A percentile compares a stretch with the other conserved stretches of the same genome.
These are phyloP conservation scores for Diaporthe sp. DNA, from an alignment of 2,329 filamentous ascomycete genomes.

Conservation along the genomic window DNA sequence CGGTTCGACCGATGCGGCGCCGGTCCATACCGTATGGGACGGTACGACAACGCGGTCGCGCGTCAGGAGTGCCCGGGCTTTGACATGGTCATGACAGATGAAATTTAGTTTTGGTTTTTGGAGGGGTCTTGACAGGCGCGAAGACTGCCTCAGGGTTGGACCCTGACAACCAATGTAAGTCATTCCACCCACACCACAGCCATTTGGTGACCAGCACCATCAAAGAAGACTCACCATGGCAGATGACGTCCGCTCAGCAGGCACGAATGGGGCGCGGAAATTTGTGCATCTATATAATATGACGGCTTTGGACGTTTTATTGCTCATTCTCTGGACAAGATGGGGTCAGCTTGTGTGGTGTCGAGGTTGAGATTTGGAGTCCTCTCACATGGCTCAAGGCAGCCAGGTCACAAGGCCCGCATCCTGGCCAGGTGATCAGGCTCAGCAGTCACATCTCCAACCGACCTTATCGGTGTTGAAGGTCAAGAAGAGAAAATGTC, in stretches of 20 bases:
- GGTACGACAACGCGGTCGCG: background rate
- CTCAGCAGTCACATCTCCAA: constrained; percentile 31
- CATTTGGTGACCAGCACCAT: too few relatives aligned
- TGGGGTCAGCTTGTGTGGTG: background rate
- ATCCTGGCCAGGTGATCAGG: constrained; percentile 16
- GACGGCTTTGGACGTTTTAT: background rate
- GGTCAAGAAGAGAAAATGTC: background rate
- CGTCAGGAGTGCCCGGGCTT: background rate
- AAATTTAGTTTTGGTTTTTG: background rate
- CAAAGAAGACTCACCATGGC: background rate
- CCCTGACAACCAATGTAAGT: background rate
- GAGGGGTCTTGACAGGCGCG: too few relatives aligned
- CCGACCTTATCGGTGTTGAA: background rate
- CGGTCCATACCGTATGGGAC: background rate
- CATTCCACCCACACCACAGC: too few relatives aligned
- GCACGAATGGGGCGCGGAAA: background rate
- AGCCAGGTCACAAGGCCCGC: constrained; percentile 20
- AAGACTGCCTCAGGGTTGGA: background rate
- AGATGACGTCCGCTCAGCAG: background rate
- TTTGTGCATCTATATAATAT: too few relatives aligned
- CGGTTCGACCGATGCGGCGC: constrained; percentile 8
- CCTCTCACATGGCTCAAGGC: constrained; percentile 32
- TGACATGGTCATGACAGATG: constrained; percentile 5
- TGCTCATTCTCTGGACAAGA: background rate
- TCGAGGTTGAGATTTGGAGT: background rate